Base-by-base conservation (phyloP, 2,329 filamentous ascomycete genomes). In the Lachnellula subtilissima region DNA sequence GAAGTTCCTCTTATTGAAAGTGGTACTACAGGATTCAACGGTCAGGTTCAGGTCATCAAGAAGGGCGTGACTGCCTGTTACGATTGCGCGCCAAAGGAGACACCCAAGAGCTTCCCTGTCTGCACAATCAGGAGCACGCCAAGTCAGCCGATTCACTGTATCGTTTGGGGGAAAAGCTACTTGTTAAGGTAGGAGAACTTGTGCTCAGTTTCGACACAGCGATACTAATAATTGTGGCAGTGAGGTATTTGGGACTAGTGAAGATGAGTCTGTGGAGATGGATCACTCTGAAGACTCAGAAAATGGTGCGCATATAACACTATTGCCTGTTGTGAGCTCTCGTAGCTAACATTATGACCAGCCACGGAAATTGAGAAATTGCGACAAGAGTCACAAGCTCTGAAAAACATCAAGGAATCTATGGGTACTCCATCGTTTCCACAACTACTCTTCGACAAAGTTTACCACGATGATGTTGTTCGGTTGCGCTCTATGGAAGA, bases 101-200 rank as follows among this genome's bases (percentile, higher is more conserved):
- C 88, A 1, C 93, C 93, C 5, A 97, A 96, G 71, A 88, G 88
- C 1, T 97, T 95, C 68, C 92, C 94, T 1, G 92, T 97, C 43
- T 99, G 94, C 75, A 99, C 94, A 1, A 97, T 99, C 66, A 85
- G 94, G 71, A 97, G 91, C 71, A 99, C 92, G 0, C 94, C 94
- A 0, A 96, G 89, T 62, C 93, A 97, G 67, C 90, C 93, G 0
- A 97, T 99, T 45, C 94, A 99, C 74, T 97, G 94, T 75, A 99
- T 99, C 59, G 93, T 99, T 2, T 99, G 94, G 94, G 93, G 84
- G 19, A 99, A 97, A 75, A 96, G 91, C 71, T 99, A 97, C 71
- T 80, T 99, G 8, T 82, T 99, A 58, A 94, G 91, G 79, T 76
- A 67, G 58, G 69, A 48, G n/a, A 48, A 3, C 19, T 32, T 17